These are phyloP conservation scores for Penicillium aurantiogriseum DNA, from an alignment of 2,329 filamentous ascomycete genomes.

Conservation along the genomic window DNA sequence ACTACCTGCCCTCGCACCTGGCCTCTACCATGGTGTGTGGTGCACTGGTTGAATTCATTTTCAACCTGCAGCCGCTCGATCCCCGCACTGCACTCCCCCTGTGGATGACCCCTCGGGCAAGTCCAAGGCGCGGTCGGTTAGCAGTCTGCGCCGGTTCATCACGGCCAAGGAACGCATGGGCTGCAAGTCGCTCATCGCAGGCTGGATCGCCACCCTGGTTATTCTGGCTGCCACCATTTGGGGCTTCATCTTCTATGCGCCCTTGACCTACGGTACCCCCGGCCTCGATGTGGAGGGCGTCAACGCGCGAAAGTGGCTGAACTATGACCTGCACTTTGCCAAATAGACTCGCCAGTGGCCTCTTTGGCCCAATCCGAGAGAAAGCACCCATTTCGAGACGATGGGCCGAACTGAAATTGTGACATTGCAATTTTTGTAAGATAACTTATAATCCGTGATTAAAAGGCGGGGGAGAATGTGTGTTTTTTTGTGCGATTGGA, in stretches of 20 bases:
- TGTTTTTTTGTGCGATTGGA: conserved; percentile 1
- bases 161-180: conserved; percentile 80
- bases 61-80: conserved; percentile 73
- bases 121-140: conserved; percentile 41
- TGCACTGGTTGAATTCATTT: conserved; percentile 90
- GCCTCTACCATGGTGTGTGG: conserved; percentile 88
- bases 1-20: conserved; percentile 92
- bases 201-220: conserved; percentile 74
- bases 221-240: conserved; percentile 68
- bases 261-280: conserved; percentile 91
- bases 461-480: conserved; percentile 3
- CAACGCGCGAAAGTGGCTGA: conserved; percentile 85
- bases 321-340: conserved; percentile 96
- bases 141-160: conserved; percentile 54
- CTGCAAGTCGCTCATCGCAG: conserved; percentile 70
- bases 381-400: not conserved
- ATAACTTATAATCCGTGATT: conserved; percentile 15
- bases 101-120: conserved; percentile 40
- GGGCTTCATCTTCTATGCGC: conserved; percentile 90
- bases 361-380: not conserved
- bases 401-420: conserved; percentile 7
- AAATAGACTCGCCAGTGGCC: conserved; percentile 61
- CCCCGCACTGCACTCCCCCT: conserved; percentile 50
- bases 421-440: conserved; percentile 12
- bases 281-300: conserved; percentile 79